Conservation (phyloP, 2,329 filamentous ascomycete genomes). For the Sporothrix globosa region DNA sequence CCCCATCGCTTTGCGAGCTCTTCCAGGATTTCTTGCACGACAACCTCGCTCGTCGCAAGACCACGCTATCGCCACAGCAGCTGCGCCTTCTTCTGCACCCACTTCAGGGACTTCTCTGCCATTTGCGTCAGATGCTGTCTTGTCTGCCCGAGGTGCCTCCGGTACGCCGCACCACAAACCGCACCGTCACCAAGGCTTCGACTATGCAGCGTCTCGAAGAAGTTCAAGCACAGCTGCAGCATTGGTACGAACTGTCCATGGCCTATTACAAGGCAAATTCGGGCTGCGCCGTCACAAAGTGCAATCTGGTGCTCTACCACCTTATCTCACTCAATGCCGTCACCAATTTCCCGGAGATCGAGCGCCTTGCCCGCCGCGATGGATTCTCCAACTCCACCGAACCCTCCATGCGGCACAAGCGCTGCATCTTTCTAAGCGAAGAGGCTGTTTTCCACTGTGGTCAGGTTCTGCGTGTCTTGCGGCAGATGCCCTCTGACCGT, state of each 20-base stretch:
- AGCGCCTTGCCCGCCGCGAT: constrained; percentile 66
- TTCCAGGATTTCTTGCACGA: constrained; percentile 71
- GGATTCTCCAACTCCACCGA: constrained; percentile 49
- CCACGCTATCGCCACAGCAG: constrained; percentile 55
- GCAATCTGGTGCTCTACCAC: constrained; percentile 70
- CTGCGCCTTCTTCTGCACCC: constrained; percentile 70
- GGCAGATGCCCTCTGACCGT: constrained; percentile 61
- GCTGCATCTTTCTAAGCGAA: constrained; percentile 65
- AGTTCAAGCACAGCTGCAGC: constrained; percentile 64
- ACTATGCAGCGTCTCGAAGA: constrained; percentile 65
- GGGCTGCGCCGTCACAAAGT: constrained; percentile 62
- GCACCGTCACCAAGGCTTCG: constrained; percentile 61
- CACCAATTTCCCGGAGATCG: constrained; percentile 68
- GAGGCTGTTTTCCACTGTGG: constrained; percentile 69
- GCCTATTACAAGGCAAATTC: constrained; percentile 59
- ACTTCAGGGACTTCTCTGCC: constrained; percentile 65
- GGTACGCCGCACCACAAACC: constrained; percentile 47
- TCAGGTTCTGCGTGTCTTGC: constrained; percentile 65
- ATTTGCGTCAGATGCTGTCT: constrained; percentile 65
- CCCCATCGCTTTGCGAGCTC: constrained; percentile 64
- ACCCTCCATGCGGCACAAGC: constrained; percentile 60
- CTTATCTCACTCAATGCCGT: constrained; percentile 70
- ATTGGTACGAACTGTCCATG: constrained; percentile 69
- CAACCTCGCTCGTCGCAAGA: constrained; percentile 57
- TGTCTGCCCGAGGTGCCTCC: constrained; percentile 62